phyloP scores from a whole-genome alignment of 345 rosid species.

The Anacardium occidentale region DNA sequence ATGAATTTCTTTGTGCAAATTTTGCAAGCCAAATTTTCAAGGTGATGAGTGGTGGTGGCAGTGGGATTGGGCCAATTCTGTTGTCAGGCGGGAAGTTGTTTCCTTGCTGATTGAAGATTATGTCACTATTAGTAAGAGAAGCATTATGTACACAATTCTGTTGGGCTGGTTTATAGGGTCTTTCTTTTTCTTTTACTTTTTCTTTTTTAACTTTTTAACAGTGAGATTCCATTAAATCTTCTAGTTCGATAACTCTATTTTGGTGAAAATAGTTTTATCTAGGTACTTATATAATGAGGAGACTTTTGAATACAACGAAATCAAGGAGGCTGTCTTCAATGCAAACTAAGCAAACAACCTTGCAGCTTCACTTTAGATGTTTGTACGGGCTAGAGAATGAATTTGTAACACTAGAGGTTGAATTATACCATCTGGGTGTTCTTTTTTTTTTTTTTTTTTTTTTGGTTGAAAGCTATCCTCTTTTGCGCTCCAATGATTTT shows the following conservation, averaged over 20 bases:
- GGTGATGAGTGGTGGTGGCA: no score
- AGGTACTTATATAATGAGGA: constrained; percentile 64
- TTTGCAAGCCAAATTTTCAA: no score
- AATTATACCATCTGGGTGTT: neutral
- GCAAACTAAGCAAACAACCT: constrained; percentile 13
- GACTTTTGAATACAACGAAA: constrained; percentile 47
- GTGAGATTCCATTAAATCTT: neutral
- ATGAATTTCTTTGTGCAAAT: no score
- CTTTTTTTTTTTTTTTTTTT: no score
- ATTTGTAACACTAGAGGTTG: neutral
- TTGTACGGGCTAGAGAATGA: constrained; percentile 11
- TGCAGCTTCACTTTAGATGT: neutral
- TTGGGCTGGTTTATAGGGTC: no score
- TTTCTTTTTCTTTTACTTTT: no score
- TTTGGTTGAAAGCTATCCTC: neutral
- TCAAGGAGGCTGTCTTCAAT: constrained; percentile 27
- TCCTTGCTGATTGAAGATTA: neutral
- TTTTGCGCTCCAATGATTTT: neutral
- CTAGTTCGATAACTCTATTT: no score
- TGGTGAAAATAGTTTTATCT: neutral
- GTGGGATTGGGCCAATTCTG: no score
- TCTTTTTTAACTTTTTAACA: no score
- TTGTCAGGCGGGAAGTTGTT: neutral
- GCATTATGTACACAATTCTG: neutral
- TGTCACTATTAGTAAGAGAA: neutral